phyloP scores from a whole-genome alignment of 164 flowering plant genomes.

The Platanus orientalis region DNA sequence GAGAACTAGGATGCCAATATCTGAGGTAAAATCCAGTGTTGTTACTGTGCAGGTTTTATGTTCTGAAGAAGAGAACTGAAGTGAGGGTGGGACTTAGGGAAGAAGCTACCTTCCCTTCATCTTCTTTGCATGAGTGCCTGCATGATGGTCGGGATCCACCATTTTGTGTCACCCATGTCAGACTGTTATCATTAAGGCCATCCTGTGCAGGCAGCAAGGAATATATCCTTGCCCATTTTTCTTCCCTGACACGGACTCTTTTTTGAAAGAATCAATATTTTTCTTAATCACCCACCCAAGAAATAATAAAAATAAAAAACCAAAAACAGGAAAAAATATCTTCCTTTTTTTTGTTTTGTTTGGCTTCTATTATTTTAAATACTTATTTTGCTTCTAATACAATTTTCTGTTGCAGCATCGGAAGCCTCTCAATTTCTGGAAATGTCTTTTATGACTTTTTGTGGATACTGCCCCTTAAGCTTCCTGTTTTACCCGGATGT shows the following conservation, averaged over 20 bases:
- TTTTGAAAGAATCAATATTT: neutral
- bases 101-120: neutral
- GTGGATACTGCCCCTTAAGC: neutral
- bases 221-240: neutral
- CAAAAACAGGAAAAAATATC: no score
- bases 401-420: conserved; percentile 44
- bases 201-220: neutral
- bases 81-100: neutral
- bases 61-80: neutral
- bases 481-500: neutral
- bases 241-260: neutral
- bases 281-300: neutral
- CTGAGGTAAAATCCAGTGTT: conserved; percentile 38
- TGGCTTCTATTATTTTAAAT: neutral
- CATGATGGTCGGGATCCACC: neutral
- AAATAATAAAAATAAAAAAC: no score
- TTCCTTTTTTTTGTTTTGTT: no score
- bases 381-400: conserved; percentile 5
- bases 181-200: no score
- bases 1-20: conserved; percentile 74
- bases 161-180: no score
- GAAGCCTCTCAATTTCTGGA: conserved; percentile 66
- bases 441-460: conserved; percentile 26
- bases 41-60: neutral
- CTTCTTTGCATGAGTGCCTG: neutral